Evolutionary conservation across 2,329 filamentous ascomycete genomes (phyloP).

Genomic region (Exserohilum turcica): DNA sequence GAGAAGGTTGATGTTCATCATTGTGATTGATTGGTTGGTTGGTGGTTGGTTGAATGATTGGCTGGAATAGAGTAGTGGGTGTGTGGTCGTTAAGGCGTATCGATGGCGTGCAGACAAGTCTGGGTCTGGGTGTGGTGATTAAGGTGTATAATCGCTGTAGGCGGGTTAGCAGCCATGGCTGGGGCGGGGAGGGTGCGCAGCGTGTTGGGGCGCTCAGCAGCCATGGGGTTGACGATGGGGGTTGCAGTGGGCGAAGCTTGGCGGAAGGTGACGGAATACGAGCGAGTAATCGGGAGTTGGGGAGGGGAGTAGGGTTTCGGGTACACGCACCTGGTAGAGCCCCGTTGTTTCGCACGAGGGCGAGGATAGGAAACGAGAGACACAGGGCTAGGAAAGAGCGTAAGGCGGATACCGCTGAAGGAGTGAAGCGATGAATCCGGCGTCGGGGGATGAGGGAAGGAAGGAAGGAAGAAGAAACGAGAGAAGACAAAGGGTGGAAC

Average conservation of each 20-base stretch:
- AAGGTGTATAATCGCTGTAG: conserved; percentile 34
- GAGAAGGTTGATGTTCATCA: conserved; percentile 55
- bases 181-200: conserved; percentile 6
- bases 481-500: too few relatives aligned
- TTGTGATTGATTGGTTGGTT: conserved; percentile 20
- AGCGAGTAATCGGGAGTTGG: conserved; percentile 9
- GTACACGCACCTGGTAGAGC: conserved; percentile 38
- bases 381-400: conserved; percentile 46
- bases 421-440: conserved; percentile 64
- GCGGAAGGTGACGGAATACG: conserved; percentile 22
- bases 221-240: conserved; percentile 12
- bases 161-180: conserved; percentile 26
- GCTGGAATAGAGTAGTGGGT: too few relatives aligned
- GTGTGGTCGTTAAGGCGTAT: conserved; percentile 29
- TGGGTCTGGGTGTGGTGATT: conserved; percentile 25
- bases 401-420: conserved; percentile 62
- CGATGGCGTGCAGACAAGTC: conserved; percentile 27
- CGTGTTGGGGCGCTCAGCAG: conserved; percentile 19
- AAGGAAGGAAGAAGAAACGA: too few relatives aligned
- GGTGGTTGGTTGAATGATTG: neutral
- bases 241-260: conserved; percentile 15
- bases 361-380: conserved; percentile 28
- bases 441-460: conserved; percentile 35
- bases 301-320: conserved; percentile 17
- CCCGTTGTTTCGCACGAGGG: conserved; percentile 17